Conservation (phyloP, 2,329 filamentous ascomycete genomes). For the Herpotrichia juniperi region DNA sequence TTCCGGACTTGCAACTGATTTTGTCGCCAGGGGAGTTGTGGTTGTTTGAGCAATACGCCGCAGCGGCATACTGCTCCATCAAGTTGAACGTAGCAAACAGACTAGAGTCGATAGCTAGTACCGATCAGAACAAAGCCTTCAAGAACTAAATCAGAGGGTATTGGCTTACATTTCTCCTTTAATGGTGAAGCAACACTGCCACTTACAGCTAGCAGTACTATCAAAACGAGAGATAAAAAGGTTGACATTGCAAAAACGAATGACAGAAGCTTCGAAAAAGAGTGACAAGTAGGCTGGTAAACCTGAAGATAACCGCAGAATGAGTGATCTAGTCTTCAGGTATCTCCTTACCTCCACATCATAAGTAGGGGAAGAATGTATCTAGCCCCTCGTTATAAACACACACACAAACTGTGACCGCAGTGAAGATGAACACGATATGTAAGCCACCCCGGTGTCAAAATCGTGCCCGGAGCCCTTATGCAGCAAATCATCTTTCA, state of each 20-base stretch:
- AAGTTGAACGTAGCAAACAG: conserved; percentile 32
- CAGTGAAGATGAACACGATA: background rate
- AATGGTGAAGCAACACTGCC: conserved; percentile 4
- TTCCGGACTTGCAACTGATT: conserved; percentile 53
- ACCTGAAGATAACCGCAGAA: background rate
- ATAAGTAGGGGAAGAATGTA: background rate
- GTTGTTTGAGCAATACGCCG: conserved; percentile 60
- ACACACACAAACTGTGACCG: background rate
- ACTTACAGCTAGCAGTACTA: background rate
- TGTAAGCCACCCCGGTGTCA: background rate
- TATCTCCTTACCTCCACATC: background rate
- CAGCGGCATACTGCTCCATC: conserved; percentile 56
- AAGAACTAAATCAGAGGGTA: background rate
- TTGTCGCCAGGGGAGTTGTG: conserved; percentile 49
- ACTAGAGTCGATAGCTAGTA: conserved; percentile 15
- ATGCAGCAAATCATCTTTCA: background rate
- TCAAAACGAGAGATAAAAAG: background rate
- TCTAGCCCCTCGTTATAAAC: background rate
- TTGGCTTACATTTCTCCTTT: conserved; percentile 2
- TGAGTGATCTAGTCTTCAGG: background rate
- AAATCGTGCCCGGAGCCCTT: background rate
- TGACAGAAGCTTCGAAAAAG: background rate
- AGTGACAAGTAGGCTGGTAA: background rate
- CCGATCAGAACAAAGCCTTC: background rate
- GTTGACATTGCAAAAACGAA: background rate